Base-by-base conservation (phyloP, 1,284 basidiomycete species). In the Boletus sp. region DNA sequence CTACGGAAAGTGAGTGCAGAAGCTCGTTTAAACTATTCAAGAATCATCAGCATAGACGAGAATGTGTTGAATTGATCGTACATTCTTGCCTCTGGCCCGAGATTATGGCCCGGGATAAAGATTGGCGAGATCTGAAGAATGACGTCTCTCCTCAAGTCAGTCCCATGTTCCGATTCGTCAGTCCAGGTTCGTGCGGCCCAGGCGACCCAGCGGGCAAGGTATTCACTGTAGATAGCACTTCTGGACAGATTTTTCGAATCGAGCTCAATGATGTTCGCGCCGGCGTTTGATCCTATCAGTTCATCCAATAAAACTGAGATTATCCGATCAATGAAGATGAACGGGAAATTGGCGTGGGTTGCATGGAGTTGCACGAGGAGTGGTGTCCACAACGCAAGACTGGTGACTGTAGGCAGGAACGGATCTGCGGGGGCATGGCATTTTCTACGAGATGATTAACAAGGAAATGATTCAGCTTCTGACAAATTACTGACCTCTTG, bases 341-440 rank as follows among this genome's bases (percentile, higher is more conserved):
- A 69, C 2, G 82, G 72, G 56, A 94, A 85, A 23, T 78, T 76
- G 0, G 82, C 72, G 71, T 91, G 88, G 11, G 83, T 74, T 25
- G 77, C 65, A 38, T 83, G 79, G n/a, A 95, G 69, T 65, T 89
- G 84, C 3, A 76, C 65, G 10, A 97, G 77, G 5, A 96, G 80
- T 0, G 89, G 87, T 1, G 79, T 73, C 94, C 94, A 96, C 50
- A 94, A 77, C 5, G 81, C 77, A 27, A 89, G 71, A 25, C 86
- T 82, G 4, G 80, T 67, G 2, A 77, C 65, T 2, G 87, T 83
- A 1, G 90, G 89, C 23, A 76, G 71, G 37, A 83, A 82, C 21
- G 76, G 69, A 28, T 80, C 78, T 25, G 68, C 65, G 2, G 80
- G 76, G 31, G 82, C 77, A 56, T 80, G 74, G 49, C 93, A 80